Evolutionary conservation across 179 eudicot species (phyloP), one percentile per base, ranked within the genome.

Genomic region (Sideroxylon spinosum): DNA sequence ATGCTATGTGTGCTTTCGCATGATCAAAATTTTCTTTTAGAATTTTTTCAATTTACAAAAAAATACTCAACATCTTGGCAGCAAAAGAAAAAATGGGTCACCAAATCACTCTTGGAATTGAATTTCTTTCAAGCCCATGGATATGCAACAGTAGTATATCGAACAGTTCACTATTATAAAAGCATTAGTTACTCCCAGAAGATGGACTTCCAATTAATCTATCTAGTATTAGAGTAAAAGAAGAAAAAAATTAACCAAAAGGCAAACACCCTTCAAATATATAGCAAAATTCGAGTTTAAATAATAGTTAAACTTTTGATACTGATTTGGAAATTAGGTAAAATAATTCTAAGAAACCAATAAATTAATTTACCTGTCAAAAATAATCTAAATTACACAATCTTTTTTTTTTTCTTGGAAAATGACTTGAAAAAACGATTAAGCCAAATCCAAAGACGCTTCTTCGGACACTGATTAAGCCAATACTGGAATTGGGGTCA

Each of bases 381-480:
- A n/a, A n/a, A n/a, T n/a, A n/a, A n/a, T n/a, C n/a, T n/a, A n/a
- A n/a, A n/a, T n/a, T n/a, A n/a, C n/a, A n/a, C n/a, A n/a, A n/a
- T n/a, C n/a, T n/a, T n/a, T n/a, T n/a, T n/a, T n/a, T n/a, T n/a
- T n/a, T n/a, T n/a, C n/a, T n/a, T n/a, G n/a, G n/a, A n/a, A n/a
- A n/a, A n/a, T n/a, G n/a, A n/a, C n/a, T n/a, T n/a, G n/a, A n/a
- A n/a, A n/a, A n/a, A n/a, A n/a, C n/a, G n/a, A n/a, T n/a, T n/a
- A n/a, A n/a, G n/a, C n/a, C 57, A 7, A 14, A 13, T 73, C 76
- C 17, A 6, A 26, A 20, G 1, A 37, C 44, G 44, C 46, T 2
- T 14, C 12, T 16, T n/a, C 4, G 52, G 78, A 80, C 74, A 68
- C 6, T 57, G 79, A 75, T 75, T 29, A 52, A 62, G 25, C 76